These are phyloP conservation scores for Botrytis pseudocinerea DNA, from an alignment of 2,329 filamentous ascomycete genomes.

Conservation along the genomic window DNA sequence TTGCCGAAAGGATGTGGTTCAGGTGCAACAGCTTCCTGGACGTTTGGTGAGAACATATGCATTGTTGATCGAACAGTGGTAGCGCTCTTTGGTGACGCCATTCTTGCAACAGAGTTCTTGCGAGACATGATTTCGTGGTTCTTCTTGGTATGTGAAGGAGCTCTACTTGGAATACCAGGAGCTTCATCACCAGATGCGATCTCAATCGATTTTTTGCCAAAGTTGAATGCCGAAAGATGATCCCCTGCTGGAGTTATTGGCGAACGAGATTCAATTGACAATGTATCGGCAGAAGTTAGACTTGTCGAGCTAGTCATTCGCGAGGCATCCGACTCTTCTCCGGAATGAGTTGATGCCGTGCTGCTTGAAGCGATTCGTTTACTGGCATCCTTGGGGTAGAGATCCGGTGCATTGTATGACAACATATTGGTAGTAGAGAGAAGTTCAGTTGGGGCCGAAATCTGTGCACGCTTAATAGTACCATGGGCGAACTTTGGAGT, in stretches of 20 bases:
- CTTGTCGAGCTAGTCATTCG: slow-evolving; percentile 46
- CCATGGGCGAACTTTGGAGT: slow-evolving; percentile 36
- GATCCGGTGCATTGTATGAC: slow-evolving; percentile 89
- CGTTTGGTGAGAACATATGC: slow-evolving; percentile 37
- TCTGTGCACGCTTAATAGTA: slow-evolving; percentile 57
- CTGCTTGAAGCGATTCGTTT: slow-evolving; percentile 21
- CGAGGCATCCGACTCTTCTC: slow-evolving; percentile 71
- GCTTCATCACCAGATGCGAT: slow-evolving; percentile 45
- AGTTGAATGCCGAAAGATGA: slow-evolving; percentile 64
- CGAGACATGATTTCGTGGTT: slow-evolving; percentile 74
- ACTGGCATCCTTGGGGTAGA: slow-evolving; percentile 46
- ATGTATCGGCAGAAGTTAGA: slow-evolving; percentile 48
- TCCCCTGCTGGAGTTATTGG: slow-evolving; percentile 53
- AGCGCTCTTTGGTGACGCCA: slow-evolving; percentile 60
- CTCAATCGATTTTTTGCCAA: slow-evolving; percentile 47
- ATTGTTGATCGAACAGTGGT: slow-evolving; percentile 57
- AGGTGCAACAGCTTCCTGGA: slow-evolving; percentile 38
- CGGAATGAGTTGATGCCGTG: slow-evolving; percentile 44
- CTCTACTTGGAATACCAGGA: slow-evolving; percentile 73
- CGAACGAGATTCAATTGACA: slow-evolving; percentile 46
- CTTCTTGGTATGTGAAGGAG: slow-evolving; percentile 86
- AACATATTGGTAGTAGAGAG: slow-evolving; percentile 96
- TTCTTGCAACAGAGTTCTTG: slow-evolving; percentile 62
- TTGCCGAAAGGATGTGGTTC: slow-evolving; percentile 77
- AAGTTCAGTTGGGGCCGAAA: slow-evolving; percentile 83